Conservation (phyloP, 352 stramenopile genomes). For the Phytophthora pisi region DNA sequence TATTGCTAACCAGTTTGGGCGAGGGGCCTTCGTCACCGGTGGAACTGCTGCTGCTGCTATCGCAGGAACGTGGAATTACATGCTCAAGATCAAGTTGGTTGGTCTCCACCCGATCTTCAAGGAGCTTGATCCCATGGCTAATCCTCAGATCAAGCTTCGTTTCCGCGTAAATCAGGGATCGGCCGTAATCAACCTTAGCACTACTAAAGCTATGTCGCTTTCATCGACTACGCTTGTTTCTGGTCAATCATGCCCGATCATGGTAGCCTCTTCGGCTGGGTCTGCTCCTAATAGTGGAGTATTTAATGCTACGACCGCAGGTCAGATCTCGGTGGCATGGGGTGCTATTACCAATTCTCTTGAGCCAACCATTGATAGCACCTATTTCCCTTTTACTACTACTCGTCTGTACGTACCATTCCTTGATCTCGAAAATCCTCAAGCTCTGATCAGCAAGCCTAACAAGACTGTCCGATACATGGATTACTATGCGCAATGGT, state of each 20-base stretch:
- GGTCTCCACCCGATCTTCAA: slow-evolving; percentile 10
- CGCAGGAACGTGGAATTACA: slow-evolving; percentile 5
- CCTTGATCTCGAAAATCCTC: background rate
- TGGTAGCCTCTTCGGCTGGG: background rate
- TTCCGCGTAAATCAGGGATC: slow-evolving; percentile 7
- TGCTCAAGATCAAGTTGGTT: slow-evolving; percentile 9
- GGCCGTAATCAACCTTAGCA: background rate
- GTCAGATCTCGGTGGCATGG: slow-evolving; percentile 10
- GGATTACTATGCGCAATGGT: slow-evolving; percentile 8
- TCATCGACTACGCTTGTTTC: background rate
- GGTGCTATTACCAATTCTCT: slow-evolving; percentile 5
- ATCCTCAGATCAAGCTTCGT: slow-evolving; percentile 6
- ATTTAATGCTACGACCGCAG: background rate
- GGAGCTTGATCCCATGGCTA: slow-evolving; percentile 3
- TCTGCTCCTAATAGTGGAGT: background rate
- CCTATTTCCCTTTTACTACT: slow-evolving; percentile 5
- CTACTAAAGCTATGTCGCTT: background rate
- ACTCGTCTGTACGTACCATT: background rate
- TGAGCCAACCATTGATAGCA: slow-evolving; percentile 3
- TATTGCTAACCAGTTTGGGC: too few species aligned
- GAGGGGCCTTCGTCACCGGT: too few species aligned
- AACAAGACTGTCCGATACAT: slow-evolving; percentile 1
- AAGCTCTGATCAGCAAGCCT: background rate
- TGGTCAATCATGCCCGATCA: background rate
- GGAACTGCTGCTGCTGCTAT: background rate